Conservation (phyloP, 2,329 filamentous ascomycete genomes). For the Colletotrichum lentis region DNA sequence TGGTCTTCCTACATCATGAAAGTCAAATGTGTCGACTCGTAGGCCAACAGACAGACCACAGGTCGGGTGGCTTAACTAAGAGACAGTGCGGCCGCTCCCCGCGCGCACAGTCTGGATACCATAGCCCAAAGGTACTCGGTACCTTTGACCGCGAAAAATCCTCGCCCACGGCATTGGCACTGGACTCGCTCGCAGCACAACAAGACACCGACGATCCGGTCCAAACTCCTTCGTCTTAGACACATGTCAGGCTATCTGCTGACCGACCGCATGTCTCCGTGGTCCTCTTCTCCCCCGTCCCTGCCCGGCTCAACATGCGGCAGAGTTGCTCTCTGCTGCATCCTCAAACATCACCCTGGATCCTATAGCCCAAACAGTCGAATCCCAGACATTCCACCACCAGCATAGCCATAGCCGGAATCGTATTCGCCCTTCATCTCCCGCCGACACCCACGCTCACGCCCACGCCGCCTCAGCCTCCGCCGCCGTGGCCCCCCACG, state of each 20-base stretch:
- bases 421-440: constrained; percentile 39
- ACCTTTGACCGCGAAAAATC: constrained; percentile 34
- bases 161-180: constrained; percentile 22
- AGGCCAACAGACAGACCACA: not conserved
- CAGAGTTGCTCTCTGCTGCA: constrained; percentile 66
- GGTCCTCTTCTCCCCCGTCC: constrained; percentile 34
- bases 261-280: constrained; percentile 38
- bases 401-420: constrained; percentile 40
- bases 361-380: constrained; percentile 56
- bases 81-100: not conserved
- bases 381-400: constrained; percentile 46
- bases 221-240: constrained; percentile 33
- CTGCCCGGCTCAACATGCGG: constrained; percentile 59
- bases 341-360: constrained; percentile 63
- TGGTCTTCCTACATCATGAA: not conserved
- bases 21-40: not conserved
- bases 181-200: constrained; percentile 38
- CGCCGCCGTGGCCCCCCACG: constrained; percentile 37
- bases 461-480: constrained; percentile 38
- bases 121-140: constrained; percentile 23
- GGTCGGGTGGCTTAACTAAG: constrained; percentile 8
- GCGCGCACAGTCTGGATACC: not conserved
- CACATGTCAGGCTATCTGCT: constrained; percentile 37
- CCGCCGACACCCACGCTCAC: constrained; percentile 37
- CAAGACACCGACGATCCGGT: constrained; percentile 39